Base-by-base conservation (phyloP, 2,329 filamentous ascomycete genomes). In the Cryphonectria radicalis region DNA sequence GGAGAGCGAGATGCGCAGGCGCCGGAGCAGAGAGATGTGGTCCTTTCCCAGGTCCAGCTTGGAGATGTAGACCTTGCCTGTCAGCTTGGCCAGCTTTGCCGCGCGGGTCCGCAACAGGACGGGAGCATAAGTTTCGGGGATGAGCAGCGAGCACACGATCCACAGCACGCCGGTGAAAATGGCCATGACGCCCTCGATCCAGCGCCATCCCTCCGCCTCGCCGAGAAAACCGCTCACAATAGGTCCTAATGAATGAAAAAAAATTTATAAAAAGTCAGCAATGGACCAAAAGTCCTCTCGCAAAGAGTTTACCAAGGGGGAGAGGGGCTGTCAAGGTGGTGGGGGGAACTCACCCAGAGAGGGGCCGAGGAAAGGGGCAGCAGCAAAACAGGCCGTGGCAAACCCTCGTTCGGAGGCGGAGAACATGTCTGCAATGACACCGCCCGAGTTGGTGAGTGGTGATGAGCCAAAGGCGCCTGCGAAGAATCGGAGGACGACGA, bases 211-310 rank as follows among this genome's bases (percentile, higher is more conserved):
- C 19, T 84, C 86, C 2, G 85, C 83, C 78, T 90, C 84, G 13
- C 89, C 88, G 1, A 92, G 81, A 78, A 93, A 93, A 2, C 90
- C 90, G 73, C 89, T 89, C 8, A 87, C 86, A 63, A 93, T 89
- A 1, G 92, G 92, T 0, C 91, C 72, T 73, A 50, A 17, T 46
- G 1, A n/a, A 22, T 10, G 25, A 2, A 8, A 3, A 37, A 10
- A 7, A 40, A 40, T 28, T 28, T 28, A 28, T 28, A 3, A 40
- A 40, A 11, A 4, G 22, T 73, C 32, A 73, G 72, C 59, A 25
- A 59, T 22, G 32, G 3, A 25, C 10, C 13, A 17, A 4, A 22
- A 14, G 32, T 22, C 25, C 8, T 32, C 22, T 40, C 11, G 37
- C 37, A 40, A 40, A 40, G 37, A 40, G 37, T 40, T 40, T 40